Percentiles rank a stretch among this genome's conserved stretches.
Evolutionary conservation across 768 basidiomycete genomes (phyloP).

Genomic region (Tephrocybe sp.): DNA sequence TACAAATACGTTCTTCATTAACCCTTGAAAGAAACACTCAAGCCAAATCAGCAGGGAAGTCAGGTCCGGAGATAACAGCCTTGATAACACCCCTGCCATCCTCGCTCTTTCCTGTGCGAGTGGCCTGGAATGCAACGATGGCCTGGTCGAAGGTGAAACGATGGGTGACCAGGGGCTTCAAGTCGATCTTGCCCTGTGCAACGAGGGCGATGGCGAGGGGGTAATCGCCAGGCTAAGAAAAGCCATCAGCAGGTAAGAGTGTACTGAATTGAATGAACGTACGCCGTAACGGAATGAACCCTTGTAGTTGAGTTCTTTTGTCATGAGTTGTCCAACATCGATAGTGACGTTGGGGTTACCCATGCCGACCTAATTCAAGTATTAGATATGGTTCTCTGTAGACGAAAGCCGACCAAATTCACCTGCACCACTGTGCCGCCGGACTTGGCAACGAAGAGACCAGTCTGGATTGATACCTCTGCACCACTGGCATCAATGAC

Average conservation of each 20-base stretch:
- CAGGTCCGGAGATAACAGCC: slow-evolving; percentile 84
- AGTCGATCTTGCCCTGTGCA: slow-evolving; percentile 76
- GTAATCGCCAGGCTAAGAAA: slow-evolving; percentile 75
- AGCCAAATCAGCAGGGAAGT: slow-evolving; percentile 41
- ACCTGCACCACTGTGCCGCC: slow-evolving; percentile 79
- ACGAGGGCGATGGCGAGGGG: slow-evolving; percentile 83
- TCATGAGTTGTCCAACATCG: slow-evolving; percentile 66
- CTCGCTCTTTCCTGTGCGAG: slow-evolving; percentile 73
- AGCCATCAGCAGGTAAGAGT: neutral
- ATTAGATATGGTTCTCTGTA: neutral
- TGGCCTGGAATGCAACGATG: slow-evolving; percentile 78
- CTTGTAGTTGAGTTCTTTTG: slow-evolving; percentile 79
- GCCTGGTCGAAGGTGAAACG: slow-evolving; percentile 80
- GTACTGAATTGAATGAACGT: slow-evolving; percentile 17
- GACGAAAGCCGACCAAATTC: slow-evolving; percentile 13
- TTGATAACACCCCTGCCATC: slow-evolving; percentile 92
- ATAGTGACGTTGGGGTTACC: slow-evolving; percentile 75
- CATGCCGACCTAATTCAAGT: slow-evolving; percentile 70
- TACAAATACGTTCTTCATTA: slow-evolving; percentile 10
- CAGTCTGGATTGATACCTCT: slow-evolving; percentile 89
- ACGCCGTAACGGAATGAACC: slow-evolving; percentile 94
- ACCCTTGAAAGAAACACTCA: slow-evolving; percentile 7
- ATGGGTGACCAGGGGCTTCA: slow-evolving; percentile 89
- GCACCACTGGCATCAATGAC: slow-evolving; percentile 93
- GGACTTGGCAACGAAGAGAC: slow-evolving; percentile 67